A percentile compares a stretch with the other conserved stretches of the same genome.
These are phyloP conservation scores for Phaffomyces antillensis DNA, from an alignment of 805 yeast species.

Conservation along the genomic window DNA sequence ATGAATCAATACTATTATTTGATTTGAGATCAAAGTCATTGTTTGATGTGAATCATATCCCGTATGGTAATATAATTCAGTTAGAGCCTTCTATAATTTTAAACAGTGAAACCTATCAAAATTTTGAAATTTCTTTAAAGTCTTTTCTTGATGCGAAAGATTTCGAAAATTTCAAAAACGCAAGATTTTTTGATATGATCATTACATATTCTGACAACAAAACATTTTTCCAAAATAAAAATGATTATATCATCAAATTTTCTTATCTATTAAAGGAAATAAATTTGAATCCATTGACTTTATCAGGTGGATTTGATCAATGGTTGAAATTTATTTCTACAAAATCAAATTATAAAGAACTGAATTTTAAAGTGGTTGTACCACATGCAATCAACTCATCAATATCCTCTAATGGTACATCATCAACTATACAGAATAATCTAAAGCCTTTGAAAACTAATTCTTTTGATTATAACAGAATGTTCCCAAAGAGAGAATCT, in stretches of 20 bases:
- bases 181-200: slow-evolving; percentile 28
- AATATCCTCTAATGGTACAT: slow-evolving; percentile 22
- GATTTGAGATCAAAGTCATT: slow-evolving; percentile 33
- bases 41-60: slow-evolving; percentile 29
- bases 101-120: slow-evolving; percentile 25
- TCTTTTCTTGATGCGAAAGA: neutral
- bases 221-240: slow-evolving; percentile 24
- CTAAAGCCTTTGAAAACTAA: slow-evolving; percentile 9
- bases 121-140: slow-evolving; percentile 15
- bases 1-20: slow-evolving; percentile 33
- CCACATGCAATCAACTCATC: slow-evolving; percentile 21
- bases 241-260: slow-evolving; percentile 29
- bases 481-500: slow-evolving; percentile 10
- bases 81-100: slow-evolving; percentile 36
- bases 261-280: slow-evolving; percentile 15
- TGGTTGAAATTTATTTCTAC: slow-evolving; percentile 32
- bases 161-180: slow-evolving; percentile 22
- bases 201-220: slow-evolving; percentile 33
- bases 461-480: slow-evolving; percentile 10
- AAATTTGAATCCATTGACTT: slow-evolving; percentile 17
- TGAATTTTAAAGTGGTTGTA: slow-evolving; percentile 20
- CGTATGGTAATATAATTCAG: slow-evolving; percentile 30
- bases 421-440: slow-evolving; percentile 11
- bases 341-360: slow-evolving; percentile 14
- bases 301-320: slow-evolving; percentile 40